Evolutionary conservation across 306 rosid genomes (phyloP).

Genomic region (Castanea sativa): DNA sequence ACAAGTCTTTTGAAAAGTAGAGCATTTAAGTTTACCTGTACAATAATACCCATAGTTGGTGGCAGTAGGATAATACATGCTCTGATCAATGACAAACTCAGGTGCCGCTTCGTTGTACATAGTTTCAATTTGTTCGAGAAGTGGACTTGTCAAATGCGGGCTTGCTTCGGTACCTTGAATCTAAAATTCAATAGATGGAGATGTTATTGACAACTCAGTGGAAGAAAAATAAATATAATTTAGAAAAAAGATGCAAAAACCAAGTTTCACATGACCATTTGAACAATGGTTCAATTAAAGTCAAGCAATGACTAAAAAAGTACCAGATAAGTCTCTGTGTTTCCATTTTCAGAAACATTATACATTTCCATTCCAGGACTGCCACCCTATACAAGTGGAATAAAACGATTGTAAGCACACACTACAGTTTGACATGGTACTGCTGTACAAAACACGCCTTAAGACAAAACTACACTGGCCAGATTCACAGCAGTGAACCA

Average conservation of each 20-base stretch:
- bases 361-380: constrained; percentile 63
- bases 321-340: constrained; percentile 59
- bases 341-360: constrained; percentile 47
- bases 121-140: constrained; percentile 59
- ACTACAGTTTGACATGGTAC: not conserved
- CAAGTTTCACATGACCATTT: not conserved
- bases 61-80: constrained; percentile 80
- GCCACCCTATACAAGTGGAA: constrained; percentile 56
- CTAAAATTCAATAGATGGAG: constrained; percentile 34
- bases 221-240: not conserved
- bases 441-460: not conserved
- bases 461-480: not conserved
- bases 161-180: constrained; percentile 56
- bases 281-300: not conserved
- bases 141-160: constrained; percentile 52
- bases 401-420: constrained; percentile 23
- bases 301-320: not conserved
- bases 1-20: not conserved
- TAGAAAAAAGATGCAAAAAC: not conserved
- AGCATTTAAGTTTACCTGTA: constrained; percentile 55
- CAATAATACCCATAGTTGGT: constrained; percentile 88
- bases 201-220: constrained; percentile 3
- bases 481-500: not conserved
- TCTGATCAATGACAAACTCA: constrained; percentile 85
- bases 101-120: constrained; percentile 75